Evolutionary conservation across 768 basidiomycete species (phyloP).

Genomic region (Lactarius hengduanensis): DNA sequence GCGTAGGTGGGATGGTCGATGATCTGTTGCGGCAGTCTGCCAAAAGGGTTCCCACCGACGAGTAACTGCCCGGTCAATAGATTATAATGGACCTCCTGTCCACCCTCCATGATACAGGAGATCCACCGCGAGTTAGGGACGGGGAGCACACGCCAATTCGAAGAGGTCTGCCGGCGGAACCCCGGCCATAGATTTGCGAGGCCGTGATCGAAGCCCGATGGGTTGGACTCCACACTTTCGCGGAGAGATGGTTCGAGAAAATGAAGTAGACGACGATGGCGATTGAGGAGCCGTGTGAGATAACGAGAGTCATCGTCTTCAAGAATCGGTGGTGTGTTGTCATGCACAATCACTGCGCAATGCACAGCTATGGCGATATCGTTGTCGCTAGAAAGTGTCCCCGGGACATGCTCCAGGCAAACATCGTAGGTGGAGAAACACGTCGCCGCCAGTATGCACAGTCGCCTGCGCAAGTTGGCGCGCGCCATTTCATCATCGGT

Average conservation of each 20-base stretch:
- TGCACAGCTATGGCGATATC: slow-evolving; percentile 17
- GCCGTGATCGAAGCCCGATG: not conserved
- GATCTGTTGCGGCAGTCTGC: slow-evolving; percentile 9
- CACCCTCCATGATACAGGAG: not conserved
- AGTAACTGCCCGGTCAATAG: slow-evolving; percentile 6
- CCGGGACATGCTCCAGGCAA: not conserved
- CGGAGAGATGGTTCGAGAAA: not conserved
- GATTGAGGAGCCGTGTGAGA: slow-evolving; percentile 5
- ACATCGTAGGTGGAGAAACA: slow-evolving; percentile 13
- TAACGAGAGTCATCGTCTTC: not conserved
- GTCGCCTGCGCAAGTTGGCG: not conserved
- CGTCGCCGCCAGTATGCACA: slow-evolving; percentile 14
- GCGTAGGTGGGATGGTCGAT: not conserved
- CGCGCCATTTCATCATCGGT: slow-evolving; percentile 1
- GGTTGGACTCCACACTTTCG: not conserved
- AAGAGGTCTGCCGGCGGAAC: slow-evolving; percentile 5
- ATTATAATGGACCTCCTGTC: slow-evolving; percentile 11
- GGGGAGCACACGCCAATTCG: slow-evolving; percentile 14
- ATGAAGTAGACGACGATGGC: slow-evolving; percentile 4
- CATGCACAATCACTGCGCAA: slow-evolving; percentile 17
- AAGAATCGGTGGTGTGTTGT: slow-evolving; percentile 2
- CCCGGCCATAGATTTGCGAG: slow-evolving; percentile 8
- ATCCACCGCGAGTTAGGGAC: slow-evolving; percentile 18
- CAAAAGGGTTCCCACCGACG: slow-evolving; percentile 1
- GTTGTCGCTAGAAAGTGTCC: not conserved